A percentile compares a stretch with the other conserved stretches of the same genome.
phyloP scores from a whole-genome alignment of 2,329 filamentous ascomycete genomes.

The Trichoderma polysporum region DNA sequence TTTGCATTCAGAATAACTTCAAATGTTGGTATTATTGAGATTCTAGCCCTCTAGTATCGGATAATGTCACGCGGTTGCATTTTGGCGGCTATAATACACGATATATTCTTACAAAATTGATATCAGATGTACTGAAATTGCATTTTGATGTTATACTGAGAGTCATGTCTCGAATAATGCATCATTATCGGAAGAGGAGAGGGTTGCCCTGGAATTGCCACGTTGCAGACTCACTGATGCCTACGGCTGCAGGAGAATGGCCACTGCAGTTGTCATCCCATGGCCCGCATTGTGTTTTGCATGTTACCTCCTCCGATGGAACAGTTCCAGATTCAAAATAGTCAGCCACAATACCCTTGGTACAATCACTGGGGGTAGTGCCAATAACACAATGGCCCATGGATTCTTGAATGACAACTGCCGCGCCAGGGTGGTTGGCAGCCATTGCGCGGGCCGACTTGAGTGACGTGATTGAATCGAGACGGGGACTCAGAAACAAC shows the following conservation, averaged over 20 bases:
- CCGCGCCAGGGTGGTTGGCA: not conserved
- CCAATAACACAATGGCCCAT: not conserved
- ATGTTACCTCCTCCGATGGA: not conserved
- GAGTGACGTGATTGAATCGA: not conserved
- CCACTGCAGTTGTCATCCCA: slow-evolving; percentile 2
- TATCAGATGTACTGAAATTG: not conserved
- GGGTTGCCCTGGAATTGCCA: not conserved
- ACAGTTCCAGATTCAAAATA: slow-evolving; percentile 7
- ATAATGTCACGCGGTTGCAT: not conserved
- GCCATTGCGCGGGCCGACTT: not conserved
- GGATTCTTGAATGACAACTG: not conserved
- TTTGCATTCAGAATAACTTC: not conserved
- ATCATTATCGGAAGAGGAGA: not conserved
- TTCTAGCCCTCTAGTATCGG: not conserved
- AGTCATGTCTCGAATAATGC: not conserved
- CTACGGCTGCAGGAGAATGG: not conserved
- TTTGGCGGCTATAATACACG: not conserved
- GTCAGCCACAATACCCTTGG: not conserved
- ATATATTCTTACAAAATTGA: not conserved
- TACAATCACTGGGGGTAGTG: not conserved
- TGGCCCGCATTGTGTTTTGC: not conserved
- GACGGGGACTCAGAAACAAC: not conserved
- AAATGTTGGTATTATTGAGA: not conserved
- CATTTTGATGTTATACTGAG: not conserved
- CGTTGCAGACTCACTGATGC: not conserved